phyloP scores from a whole-genome alignment of 345 rosid genomes.

The Luvunga scandens region DNA sequence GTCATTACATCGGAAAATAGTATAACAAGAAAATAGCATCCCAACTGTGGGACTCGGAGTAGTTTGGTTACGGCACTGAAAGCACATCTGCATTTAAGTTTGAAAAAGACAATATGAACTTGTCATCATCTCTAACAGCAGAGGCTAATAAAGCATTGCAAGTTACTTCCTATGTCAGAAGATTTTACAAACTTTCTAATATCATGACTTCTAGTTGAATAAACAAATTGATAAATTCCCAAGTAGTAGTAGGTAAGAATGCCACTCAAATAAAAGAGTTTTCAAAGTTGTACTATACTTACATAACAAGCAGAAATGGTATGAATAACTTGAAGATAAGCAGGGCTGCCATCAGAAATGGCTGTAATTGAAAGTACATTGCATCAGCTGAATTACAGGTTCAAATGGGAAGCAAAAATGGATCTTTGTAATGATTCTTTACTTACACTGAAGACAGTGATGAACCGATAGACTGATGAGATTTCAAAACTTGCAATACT shows the following conservation, averaged over 20 bases:
- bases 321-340: constrained; percentile 93
- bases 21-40: constrained; percentile 94
- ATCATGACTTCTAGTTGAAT: neutral
- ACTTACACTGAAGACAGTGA: constrained; percentile 96
- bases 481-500: constrained; percentile 99
- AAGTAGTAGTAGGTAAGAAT: neutral
- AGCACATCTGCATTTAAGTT: constrained; percentile 61
- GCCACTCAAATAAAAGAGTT: too few species aligned
- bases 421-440: constrained; percentile 1
- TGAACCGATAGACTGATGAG: constrained; percentile 90
- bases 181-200: neutral
- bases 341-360: constrained; percentile 93
- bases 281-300: constrained; percentile 26
- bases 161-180: neutral
- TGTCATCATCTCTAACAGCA: neutral
- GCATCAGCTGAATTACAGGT: constrained; percentile 14
- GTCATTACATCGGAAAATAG: constrained; percentile 92
- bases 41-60: constrained; percentile 68
- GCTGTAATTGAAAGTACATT: constrained; percentile 45
- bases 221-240: neutral
- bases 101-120: neutral
- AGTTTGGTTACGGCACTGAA: constrained; percentile 90
- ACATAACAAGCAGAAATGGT: constrained; percentile 97
- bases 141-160: neutral
- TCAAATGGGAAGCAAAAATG: constrained; percentile 12